phyloP scores from a whole-genome alignment of 345 rosid species.

The Litchi chinensis region DNA sequence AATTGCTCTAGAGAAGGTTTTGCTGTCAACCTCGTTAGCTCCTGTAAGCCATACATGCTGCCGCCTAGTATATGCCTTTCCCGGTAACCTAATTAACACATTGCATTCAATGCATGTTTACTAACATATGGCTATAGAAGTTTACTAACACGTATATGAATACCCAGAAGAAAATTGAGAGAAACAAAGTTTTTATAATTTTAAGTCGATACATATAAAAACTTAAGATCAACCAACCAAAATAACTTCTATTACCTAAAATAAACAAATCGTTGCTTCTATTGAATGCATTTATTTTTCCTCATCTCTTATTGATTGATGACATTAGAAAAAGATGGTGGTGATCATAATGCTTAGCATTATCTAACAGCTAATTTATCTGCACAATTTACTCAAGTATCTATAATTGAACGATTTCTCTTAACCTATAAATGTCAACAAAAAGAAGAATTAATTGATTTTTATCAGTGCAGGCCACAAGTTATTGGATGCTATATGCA shows the following conservation, averaged over 20 bases:
- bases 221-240: neutral
- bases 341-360: neutral
- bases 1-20: conserved; percentile 87
- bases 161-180: neutral
- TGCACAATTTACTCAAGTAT: neutral
- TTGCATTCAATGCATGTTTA: neutral
- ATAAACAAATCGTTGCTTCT: neutral
- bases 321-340: neutral
- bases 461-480: neutral
- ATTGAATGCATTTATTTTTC: neutral
- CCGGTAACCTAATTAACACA: conserved; percentile 64
- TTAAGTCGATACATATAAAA: too few species aligned
- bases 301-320: neutral
- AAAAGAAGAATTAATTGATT: neutral
- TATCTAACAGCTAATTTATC: neutral
- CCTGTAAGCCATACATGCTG: conserved; percentile 87
- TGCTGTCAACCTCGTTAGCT: conserved; percentile 89
- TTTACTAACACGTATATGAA: neutral
- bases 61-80: conserved; percentile 82
- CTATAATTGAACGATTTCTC: neutral
- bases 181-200: neutral
- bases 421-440: neutral
- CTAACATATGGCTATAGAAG: neutral
- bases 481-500: neutral
- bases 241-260: neutral